phyloP scores from a whole-genome alignment of 345 rosid genomes.

The Atalantia buxifolia region DNA sequence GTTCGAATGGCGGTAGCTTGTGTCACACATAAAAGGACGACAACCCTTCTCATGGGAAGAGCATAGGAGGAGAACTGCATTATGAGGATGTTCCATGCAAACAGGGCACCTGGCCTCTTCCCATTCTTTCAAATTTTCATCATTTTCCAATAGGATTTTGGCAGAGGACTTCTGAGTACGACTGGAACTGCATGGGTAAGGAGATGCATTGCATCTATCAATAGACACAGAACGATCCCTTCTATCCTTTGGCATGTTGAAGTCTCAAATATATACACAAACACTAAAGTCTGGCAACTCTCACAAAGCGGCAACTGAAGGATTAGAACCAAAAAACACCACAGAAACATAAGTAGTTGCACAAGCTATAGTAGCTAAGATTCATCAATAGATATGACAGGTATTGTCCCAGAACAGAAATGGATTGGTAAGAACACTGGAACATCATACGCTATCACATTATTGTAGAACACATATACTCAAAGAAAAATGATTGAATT shows the following conservation, averaged over 20 bases:
- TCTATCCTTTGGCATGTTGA: conserved; percentile 85
- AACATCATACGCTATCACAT: background rate
- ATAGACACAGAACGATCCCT: conserved; percentile 69
- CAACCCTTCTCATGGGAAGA: conserved; percentile 93
- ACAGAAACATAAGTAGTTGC: background rate
- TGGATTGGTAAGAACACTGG: background rate
- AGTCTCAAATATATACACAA: conserved; percentile 13
- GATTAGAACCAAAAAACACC: conserved; percentile 1
- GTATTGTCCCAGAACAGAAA: background rate
- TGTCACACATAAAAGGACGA: conserved; percentile 95
- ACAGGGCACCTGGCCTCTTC: conserved; percentile 96
- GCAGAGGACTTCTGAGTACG: conserved; percentile 33
- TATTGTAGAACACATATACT: background rate
- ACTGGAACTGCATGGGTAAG: conserved; percentile 61
- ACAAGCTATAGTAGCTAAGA: background rate
- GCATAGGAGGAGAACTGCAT: conserved; percentile 87
- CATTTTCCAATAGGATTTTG: conserved; percentile 42
- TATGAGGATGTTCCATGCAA: conserved; percentile 99
- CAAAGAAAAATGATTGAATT: background rate
- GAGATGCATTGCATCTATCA: conserved; percentile 60
- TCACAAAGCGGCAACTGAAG: conserved; percentile 13
- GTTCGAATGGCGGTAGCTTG: conserved; percentile 95
- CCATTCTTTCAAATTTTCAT: conserved; percentile 75
- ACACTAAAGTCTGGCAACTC: conserved; percentile 8
- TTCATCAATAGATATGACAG: background rate